phyloP scores from a whole-genome alignment of 2,329 filamentous ascomycete species.

The Salinomyces thailandicus region DNA sequence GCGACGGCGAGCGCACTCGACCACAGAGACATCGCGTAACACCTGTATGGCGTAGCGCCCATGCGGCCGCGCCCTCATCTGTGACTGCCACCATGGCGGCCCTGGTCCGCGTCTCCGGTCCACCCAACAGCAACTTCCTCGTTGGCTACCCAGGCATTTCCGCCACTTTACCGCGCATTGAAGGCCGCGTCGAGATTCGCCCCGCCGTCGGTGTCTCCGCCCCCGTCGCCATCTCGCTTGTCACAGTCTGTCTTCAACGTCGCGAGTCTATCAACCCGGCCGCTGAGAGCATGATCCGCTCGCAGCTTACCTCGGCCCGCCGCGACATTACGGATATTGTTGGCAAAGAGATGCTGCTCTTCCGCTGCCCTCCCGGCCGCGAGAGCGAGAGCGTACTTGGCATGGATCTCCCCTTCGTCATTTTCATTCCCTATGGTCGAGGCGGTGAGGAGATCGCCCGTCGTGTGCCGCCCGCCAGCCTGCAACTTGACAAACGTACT shows the following conservation, averaged over 20 bases:
- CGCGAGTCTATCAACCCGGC: constrained; percentile 94
- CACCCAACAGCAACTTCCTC: constrained; percentile 53
- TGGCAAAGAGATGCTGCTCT: constrained; percentile 88
- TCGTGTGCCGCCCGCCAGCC: constrained; percentile 80
- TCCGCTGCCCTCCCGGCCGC: constrained; percentile 71
- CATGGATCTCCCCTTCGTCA: constrained; percentile 94
- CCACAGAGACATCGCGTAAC: too few species aligned
- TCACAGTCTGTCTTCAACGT: constrained; percentile 86
- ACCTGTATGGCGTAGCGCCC: constrained; percentile 15
- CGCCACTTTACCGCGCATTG: constrained; percentile 91
- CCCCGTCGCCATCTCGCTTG: constrained; percentile 81
- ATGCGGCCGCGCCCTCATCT: constrained; percentile 11
- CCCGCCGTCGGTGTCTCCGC: constrained; percentile 76
- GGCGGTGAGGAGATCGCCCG: constrained; percentile 83
- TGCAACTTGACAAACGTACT: constrained; percentile 84
- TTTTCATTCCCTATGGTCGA: constrained; percentile 92
- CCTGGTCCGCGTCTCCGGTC: constrained; percentile 91
- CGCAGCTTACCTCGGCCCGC: constrained; percentile 70
- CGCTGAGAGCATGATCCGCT: constrained; percentile 87
- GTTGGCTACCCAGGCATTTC: constrained; percentile 97
- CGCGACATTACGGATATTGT: constrained; percentile 88
- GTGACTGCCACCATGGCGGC: constrained; percentile 41
- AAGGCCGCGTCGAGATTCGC: constrained; percentile 94
- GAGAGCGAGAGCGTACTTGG: constrained; percentile 81
- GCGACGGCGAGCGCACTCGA: too few species aligned